A percentile compares a stretch with the other conserved stretches of the same genome.
These are phyloP conservation scores for Torulaspora franciscae DNA, from an alignment of 805 yeast genomes.

Conservation along the genomic window DNA sequence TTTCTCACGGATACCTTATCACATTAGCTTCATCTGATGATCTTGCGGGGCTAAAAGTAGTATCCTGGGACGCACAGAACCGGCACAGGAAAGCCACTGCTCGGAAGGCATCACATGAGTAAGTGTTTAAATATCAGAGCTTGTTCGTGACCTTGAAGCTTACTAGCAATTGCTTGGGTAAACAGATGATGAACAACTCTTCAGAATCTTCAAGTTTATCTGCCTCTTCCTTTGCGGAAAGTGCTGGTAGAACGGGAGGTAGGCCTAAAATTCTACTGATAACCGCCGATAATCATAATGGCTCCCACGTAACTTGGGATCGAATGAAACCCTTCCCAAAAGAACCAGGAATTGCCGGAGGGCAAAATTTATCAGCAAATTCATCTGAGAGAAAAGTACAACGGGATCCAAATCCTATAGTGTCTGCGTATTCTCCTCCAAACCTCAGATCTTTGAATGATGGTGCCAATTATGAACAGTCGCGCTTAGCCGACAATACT, in stretches of 20 bases:
- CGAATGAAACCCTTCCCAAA: neutral
- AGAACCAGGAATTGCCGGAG: neutral
- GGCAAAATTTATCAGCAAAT: neutral
- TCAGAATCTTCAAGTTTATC: conserved; percentile 6
- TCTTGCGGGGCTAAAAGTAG: neutral
- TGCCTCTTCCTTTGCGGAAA: neutral
- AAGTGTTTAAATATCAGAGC: neutral
- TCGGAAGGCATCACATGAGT: neutral
- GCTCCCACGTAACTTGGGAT: conserved; percentile 8
- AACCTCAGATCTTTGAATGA: conserved; percentile 13
- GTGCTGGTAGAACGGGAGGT: neutral
- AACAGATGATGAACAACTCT: conserved; percentile 1
- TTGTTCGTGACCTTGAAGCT: neutral
- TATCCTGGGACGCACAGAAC: neutral
- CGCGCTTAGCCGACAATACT: conserved; percentile 9
- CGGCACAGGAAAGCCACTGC: too few species aligned
- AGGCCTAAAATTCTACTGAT: neutral
- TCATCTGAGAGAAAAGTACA: neutral
- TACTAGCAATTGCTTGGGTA: neutral
- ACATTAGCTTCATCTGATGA: too few species aligned
- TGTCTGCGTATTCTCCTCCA: conserved; percentile 16
- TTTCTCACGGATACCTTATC: too few species aligned
- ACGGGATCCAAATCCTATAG: neutral
- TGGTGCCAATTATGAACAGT: conserved; percentile 8
- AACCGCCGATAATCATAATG: neutral